phyloP scores from a whole-genome alignment of 75 land plant genomes.

The Pseudotsuga menziesii region DNA sequence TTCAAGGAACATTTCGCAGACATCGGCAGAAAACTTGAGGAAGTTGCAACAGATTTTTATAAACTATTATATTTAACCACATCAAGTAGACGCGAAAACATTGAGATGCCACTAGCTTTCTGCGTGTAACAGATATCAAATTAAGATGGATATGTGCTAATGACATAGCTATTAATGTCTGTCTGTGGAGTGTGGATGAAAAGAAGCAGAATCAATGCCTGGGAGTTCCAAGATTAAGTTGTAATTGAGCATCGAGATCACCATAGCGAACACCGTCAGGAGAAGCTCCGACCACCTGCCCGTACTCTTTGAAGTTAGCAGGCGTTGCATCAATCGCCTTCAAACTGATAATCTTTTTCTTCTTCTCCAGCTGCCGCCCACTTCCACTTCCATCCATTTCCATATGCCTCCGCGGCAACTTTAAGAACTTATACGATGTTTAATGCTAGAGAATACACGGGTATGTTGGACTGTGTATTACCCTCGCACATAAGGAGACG shows the following conservation, averaged over 20 bases:
- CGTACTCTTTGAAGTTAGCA: constrained; percentile 57
- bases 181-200: not conserved
- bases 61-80: too few species aligned
- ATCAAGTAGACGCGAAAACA: too few species aligned
- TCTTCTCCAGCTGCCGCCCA: not conserved
- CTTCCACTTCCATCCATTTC: not conserved
- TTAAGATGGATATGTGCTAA: too few species aligned
- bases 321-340: constrained; percentile 61
- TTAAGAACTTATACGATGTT: not conserved
- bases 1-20: too few species aligned
- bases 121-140: too few species aligned
- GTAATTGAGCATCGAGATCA: constrained; percentile 71
- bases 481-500: too few species aligned
- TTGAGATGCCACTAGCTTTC: too few species aligned
- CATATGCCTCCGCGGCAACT: not conserved
- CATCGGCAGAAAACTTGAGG: too few species aligned
- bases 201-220: constrained; percentile 28
- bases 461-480: too few species aligned
- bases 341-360: constrained; percentile 24
- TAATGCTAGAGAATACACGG: too few species aligned
- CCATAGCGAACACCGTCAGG: constrained; percentile 69
- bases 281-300: constrained; percentile 62
- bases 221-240: constrained; percentile 65
- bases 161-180: too few species aligned
- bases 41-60: too few species aligned